These are phyloP conservation scores for Pseudonitzschia multistriata DNA, from an alignment of 108 stramenopile species.

Conservation along the genomic window DNA sequence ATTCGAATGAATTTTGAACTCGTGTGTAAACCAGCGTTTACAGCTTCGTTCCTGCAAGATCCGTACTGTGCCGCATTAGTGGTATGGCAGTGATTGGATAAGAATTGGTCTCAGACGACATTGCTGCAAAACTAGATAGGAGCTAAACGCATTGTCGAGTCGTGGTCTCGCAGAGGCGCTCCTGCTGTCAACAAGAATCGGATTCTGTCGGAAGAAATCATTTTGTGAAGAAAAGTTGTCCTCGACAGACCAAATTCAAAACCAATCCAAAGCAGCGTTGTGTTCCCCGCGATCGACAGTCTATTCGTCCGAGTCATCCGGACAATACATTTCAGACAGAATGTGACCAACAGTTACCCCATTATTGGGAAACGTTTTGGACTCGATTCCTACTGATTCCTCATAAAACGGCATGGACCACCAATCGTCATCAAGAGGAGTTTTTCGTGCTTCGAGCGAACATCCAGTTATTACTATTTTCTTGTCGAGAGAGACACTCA, in stretches of 20 bases:
- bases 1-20: neutral
- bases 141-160: neutral
- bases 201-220: neutral
- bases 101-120: no score
- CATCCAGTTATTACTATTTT: conserved; percentile 7
- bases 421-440: neutral
- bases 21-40: neutral
- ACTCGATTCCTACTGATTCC: neutral
- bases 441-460: neutral
- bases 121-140: neutral
- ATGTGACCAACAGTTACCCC: conserved; percentile 10
- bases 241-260: neutral
- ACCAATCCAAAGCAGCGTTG: neutral
- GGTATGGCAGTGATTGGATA: no score
- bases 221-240: neutral
- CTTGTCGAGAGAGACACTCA: neutral
- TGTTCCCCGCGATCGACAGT: no score
- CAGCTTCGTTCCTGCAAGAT: no score
- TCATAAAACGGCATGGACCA: neutral
- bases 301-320: neutral
- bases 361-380: neutral
- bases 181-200: neutral
- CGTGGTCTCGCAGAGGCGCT: neutral
- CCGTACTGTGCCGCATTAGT: no score
- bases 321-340: conserved; percentile 8